Evolutionary conservation across 2,329 filamentous ascomycete genomes (phyloP).

Genomic region (Gremmenia infestans): DNA sequence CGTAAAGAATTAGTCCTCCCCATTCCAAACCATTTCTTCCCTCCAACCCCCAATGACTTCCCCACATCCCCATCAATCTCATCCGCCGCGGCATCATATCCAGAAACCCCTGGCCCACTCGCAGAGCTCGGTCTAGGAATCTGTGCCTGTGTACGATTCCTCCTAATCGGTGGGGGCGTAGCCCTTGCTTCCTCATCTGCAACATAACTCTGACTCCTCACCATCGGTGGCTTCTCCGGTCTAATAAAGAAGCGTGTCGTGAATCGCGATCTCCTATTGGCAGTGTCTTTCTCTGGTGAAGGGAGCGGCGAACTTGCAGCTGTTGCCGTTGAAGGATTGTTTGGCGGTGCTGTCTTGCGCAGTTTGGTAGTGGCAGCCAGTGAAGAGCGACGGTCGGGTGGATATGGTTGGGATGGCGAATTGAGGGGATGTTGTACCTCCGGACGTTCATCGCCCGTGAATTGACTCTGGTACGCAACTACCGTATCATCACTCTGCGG

Average conservation of each 20-base stretch:
- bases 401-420: conserved; percentile 8
- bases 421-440: conserved; percentile 13
- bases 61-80: not conserved
- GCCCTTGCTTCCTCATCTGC: conserved; percentile 16
- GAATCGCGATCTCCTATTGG: not conserved
- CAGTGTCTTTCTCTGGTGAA: conserved; percentile 2
- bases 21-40: conserved; percentile 10
- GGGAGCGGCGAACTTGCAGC: not conserved
- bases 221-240: not conserved
- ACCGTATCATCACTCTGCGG: conserved; percentile 21
- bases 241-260: not conserved
- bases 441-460: conserved; percentile 5
- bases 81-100: not conserved
- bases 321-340: not conserved
- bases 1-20: not conserved
- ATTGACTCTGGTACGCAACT: not conserved
- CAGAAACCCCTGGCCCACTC: conserved; percentile 1
- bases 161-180: conserved; percentile 27
- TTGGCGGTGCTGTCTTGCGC: conserved; percentile 10
- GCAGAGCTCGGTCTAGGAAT: conserved; percentile 17
- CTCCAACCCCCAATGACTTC: not conserved
- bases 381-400: conserved; percentile 27
- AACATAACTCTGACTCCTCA: not conserved
- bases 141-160: conserved; percentile 9
- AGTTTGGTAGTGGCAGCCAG: conserved; percentile 23